Conservation (phyloP, 768 basidiomycete genomes). For the Russula griseocarnosa region DNA sequence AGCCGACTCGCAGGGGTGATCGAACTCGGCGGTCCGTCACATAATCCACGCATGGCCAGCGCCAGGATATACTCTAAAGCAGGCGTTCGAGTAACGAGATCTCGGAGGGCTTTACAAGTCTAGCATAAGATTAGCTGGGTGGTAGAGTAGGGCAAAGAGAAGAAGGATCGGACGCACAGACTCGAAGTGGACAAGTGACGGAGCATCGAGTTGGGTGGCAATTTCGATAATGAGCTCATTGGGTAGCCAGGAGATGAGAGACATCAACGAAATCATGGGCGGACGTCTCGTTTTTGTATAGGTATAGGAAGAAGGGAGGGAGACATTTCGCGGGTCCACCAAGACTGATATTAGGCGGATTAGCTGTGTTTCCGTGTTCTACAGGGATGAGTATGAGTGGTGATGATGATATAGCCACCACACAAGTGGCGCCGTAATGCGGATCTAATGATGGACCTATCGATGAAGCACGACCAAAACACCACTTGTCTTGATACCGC, state of each 20-base stretch:
- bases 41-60: conserved; percentile 1
- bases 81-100: not conserved
- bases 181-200: not conserved
- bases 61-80: not conserved
- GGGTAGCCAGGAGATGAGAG: not conserved
- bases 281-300: not conserved
- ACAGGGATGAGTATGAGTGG: too few relatives aligned
- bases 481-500: not conserved
- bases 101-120: conserved; percentile 2
- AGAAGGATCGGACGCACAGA: not conserved
- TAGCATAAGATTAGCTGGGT: not conserved
- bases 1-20: not conserved
- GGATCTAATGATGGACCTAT: not conserved
- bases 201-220: not conserved
- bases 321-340: not conserved
- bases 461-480: not conserved
- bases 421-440: not conserved
- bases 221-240: not conserved
- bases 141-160: too few relatives aligned
- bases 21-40: conserved; percentile 11
- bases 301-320: not conserved
- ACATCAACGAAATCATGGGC: not conserved
- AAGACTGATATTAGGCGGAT: not conserved
- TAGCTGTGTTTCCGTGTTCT: not conserved
- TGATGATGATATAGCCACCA: not conserved